Evolutionary conservation across 148 eudicot species (phyloP).

Genomic region (Suaeda aralocaspica): DNA sequence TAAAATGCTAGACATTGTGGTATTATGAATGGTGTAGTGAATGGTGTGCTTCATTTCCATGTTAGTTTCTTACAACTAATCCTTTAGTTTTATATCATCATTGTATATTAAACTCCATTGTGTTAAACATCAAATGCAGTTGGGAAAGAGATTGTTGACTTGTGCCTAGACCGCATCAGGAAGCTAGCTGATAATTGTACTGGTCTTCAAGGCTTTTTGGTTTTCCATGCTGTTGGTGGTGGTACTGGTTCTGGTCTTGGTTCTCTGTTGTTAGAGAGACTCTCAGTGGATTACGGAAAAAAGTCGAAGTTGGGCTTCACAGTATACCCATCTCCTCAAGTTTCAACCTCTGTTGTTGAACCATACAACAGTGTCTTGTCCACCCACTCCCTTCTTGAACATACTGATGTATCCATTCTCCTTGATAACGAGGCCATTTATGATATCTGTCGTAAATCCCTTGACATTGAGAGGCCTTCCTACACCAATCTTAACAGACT

Average conservation of each 20-base stretch:
- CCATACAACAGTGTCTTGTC: conserved; percentile 28
- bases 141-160: conserved; percentile 23
- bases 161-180: conserved; percentile 25
- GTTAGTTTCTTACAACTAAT: too few species aligned
- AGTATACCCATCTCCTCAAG: conserved; percentile 25
- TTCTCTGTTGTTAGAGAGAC: conserved; percentile 19
- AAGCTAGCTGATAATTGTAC: conserved; percentile 27
- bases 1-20: too few species aligned
- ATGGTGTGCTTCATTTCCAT: too few species aligned
- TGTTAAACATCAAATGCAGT: conserved; percentile 6
- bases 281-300: conserved; percentile 22
- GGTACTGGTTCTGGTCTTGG: conserved; percentile 30
- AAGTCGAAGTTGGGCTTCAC: conserved; percentile 25
- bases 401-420: conserved; percentile 23
- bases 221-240: conserved; percentile 28
- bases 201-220: conserved; percentile 26
- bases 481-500: conserved; percentile 26
- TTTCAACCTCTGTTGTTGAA: conserved; percentile 27
- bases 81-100: too few species aligned
- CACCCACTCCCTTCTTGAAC: conserved; percentile 24
- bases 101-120: background rate
- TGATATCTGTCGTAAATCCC: conserved; percentile 23
- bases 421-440: conserved; percentile 26
- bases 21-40: too few species aligned
- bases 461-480: conserved; percentile 26